These are phyloP conservation scores for Craspedostauros australis DNA, from an alignment of 108 stramenopile species.

Conservation along the genomic window DNA sequence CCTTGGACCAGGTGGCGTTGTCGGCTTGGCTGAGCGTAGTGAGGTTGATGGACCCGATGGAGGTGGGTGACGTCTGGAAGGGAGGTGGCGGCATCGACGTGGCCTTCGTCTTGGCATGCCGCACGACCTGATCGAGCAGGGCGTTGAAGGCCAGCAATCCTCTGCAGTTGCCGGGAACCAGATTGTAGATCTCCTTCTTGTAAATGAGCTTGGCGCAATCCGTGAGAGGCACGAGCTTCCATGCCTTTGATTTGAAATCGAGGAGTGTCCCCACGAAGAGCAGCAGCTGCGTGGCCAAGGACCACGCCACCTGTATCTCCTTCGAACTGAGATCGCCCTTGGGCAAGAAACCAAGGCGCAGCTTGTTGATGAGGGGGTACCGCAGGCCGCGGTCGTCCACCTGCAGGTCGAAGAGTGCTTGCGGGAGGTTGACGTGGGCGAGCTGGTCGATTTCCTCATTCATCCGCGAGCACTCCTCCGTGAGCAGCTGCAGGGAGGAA, in stretches of 20 bases:
- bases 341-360: constrained; percentile 47
- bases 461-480: constrained; percentile 7
- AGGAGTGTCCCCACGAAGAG: constrained; percentile 32
- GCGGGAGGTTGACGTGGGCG: constrained; percentile 21
- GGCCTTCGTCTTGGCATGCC: constrained; percentile 12
- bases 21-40: constrained; percentile 23
- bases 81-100: constrained; percentile 8
- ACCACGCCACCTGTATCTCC: constrained; percentile 49
- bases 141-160: constrained; percentile 46
- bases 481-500: constrained; percentile 4
- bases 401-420: constrained; percentile 34
- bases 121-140: constrained; percentile 36
- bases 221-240: constrained; percentile 51
- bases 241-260: constrained; percentile 33
- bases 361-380: constrained; percentile 58
- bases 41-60: constrained; percentile 36
- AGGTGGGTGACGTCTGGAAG: constrained; percentile 24
- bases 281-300: constrained; percentile 48
- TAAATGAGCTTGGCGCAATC: constrained; percentile 56
- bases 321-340: constrained; percentile 33
- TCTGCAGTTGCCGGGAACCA: constrained; percentile 24
- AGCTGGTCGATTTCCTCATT: constrained; percentile 31
- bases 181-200: constrained; percentile 22
- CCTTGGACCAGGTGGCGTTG: constrained; percentile 39
- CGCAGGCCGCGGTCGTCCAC: constrained; percentile 45